Base-by-base conservation (phyloP, 2,329 filamentous ascomycete species). In the Aspergillus thermomutatus region DNA sequence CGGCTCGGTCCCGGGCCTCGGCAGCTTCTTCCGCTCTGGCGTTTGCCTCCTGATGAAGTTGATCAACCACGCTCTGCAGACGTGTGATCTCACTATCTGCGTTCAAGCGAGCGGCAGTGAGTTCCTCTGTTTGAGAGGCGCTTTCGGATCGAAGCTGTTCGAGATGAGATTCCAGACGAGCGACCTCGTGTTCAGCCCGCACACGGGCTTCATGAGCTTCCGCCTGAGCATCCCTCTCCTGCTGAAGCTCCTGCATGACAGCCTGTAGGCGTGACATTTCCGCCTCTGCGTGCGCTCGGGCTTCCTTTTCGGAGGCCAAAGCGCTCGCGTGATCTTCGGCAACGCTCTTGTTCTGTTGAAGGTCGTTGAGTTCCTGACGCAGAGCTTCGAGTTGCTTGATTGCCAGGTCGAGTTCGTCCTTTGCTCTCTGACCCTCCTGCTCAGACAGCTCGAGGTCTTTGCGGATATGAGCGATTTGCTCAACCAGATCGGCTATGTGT, bases 401-500 rank as follows among this genome's bases (percentile, higher is more conserved):
- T 14, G 43, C 21, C 43, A 14, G 23, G 53, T 53, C 34, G 11
- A 46, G 43, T 23, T 46, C 43, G 23, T 69, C 65, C 19, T 68
- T 66, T 26, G 55, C 60, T 53, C 64, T 68, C 58, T 60, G 65
- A 50, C 71, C 68, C 58, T 68, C 69, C 60, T 72, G 72, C 48
- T 71, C 68, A 53, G 67, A 69, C 55, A 66, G 59, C 41, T 76
- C 69, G 49, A 73, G 63, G 31, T 71, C 65, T 25, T 46, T 46
- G 21, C 89, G 87, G 67, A 87, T 85, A 59, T 87, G 82, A 21
- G 84, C 80, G 63, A 80, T 61, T 62, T 82, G 72, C 55, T 77
- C 75, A 8, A 72, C 74, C 52, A 82, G 63, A 34, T 79, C 74
- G 27, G 71, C 71, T 41, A 80, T 76, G 56, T 79, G 75, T 19